Evolutionary conservation across 176 grass and related monocot species (phyloP).

Genomic region (Ampelocalamus luodianensis): DNA sequence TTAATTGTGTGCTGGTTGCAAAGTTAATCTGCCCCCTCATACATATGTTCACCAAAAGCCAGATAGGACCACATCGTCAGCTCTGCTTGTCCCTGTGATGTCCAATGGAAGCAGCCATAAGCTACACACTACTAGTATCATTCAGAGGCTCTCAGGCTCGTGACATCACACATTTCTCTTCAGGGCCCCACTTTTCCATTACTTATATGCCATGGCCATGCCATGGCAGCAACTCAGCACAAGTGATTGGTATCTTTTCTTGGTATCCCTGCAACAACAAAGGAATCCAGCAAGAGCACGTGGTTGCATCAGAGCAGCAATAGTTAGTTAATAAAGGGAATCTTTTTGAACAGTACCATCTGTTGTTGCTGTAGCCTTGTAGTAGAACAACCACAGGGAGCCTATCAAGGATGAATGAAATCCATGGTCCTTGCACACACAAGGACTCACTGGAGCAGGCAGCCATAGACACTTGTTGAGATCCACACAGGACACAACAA

Average conservation of each 20-base stretch:
- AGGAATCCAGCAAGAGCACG: slow-evolving; percentile 38
- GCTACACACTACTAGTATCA: slow-evolving; percentile 39
- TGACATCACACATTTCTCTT: slow-evolving; percentile 42
- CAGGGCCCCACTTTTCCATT: slow-evolving; percentile 1
- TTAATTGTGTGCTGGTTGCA: background rate
- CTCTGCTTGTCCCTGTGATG: slow-evolving; percentile 28
- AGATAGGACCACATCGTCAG: slow-evolving; percentile 29
- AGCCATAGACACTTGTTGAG: slow-evolving; percentile 48
- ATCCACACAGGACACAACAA: slow-evolving; percentile 12
- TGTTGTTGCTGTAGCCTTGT: background rate
- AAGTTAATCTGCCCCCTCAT: background rate
- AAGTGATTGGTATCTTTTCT: slow-evolving; percentile 41
- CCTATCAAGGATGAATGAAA: slow-evolving; percentile 36
- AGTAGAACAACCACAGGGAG: too few species aligned
- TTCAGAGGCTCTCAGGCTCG: slow-evolving; percentile 28
- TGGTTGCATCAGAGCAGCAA: slow-evolving; percentile 50
- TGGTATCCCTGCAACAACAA: slow-evolving; percentile 40
- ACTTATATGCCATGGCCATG: slow-evolving; percentile 22
- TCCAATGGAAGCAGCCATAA: slow-evolving; percentile 44
- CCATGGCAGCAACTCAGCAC: slow-evolving; percentile 31
- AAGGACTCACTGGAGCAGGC: background rate
- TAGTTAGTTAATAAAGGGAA: slow-evolving; percentile 48
- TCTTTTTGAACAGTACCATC: slow-evolving; percentile 48
- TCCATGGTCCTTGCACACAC: slow-evolving; percentile 34
- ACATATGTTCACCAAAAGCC: slow-evolving; percentile 24